Evolutionary conservation across 371 early-diverging fungal species (phyloP).

Genomic region (Mucor sp.): DNA sequence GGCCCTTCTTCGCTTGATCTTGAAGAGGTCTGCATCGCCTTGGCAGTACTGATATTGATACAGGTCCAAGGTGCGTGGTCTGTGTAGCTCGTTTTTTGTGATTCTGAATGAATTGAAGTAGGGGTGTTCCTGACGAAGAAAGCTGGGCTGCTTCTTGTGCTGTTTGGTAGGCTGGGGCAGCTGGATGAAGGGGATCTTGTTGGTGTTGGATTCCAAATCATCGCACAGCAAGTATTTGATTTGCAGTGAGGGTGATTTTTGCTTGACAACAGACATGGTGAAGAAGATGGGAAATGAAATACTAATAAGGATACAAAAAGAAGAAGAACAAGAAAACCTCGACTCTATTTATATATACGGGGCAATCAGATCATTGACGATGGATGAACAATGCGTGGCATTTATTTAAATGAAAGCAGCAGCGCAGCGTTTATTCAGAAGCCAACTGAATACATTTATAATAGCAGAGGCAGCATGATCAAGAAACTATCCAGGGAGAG

Average conservation of each 20-base stretch:
- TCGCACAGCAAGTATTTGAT: background rate
- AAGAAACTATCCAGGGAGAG: background rate
- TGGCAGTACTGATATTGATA: background rate
- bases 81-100: background rate
- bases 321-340: background rate
- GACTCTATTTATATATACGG: background rate
- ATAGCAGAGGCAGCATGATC: background rate
- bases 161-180: background rate
- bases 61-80: background rate
- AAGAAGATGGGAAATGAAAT: background rate
- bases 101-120: background rate
- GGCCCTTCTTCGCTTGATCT: slow-evolving; percentile 35
- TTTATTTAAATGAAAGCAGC: background rate
- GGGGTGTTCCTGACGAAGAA: background rate
- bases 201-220: background rate
- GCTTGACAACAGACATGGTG: background rate
- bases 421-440: background rate
- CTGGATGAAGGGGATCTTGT: background rate
- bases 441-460: background rate
- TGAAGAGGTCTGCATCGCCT: slow-evolving; percentile 24
- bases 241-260: background rate
- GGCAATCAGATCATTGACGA: background rate
- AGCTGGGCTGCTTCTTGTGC: background rate
- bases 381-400: background rate
- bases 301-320: background rate